These are phyloP conservation scores for Nakataea oryzae DNA, from an alignment of 2,329 filamentous ascomycete species.

Conservation along the genomic window DNA sequence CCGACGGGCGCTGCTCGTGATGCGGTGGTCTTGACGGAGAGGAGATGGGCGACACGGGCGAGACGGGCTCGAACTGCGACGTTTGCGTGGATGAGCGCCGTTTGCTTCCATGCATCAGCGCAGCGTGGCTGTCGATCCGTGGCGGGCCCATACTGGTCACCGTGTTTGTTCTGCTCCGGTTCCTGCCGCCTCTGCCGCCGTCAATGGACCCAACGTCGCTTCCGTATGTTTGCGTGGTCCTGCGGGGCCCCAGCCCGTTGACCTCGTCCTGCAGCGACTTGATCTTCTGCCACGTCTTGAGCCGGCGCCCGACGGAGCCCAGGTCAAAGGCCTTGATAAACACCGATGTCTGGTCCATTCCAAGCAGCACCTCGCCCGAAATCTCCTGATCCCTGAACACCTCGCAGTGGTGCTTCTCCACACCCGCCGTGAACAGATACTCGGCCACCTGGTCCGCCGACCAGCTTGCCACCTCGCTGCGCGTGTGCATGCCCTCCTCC, in stretches of 20 bases:
- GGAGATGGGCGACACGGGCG: constrained; percentile 29
- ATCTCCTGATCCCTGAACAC: constrained; percentile 96
- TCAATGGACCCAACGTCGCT: constrained; percentile 50
- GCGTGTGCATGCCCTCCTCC: constrained; percentile 58
- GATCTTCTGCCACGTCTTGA: constrained; percentile 97
- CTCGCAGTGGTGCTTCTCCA: constrained; percentile 84
- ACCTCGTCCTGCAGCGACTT: constrained; percentile 85
- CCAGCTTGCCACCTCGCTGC: constrained; percentile 70
- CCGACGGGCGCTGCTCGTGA: constrained; percentile 57
- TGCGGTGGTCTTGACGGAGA: constrained; percentile 31
- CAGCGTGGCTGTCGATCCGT: constrained; percentile 31
- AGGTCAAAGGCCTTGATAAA: constrained; percentile 95
- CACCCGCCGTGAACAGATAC: constrained; percentile 73
- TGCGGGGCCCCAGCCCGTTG: constrained; percentile 38
- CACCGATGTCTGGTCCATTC: constrained; percentile 90
- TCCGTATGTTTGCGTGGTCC: constrained; percentile 45
- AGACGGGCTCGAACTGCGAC: constrained; percentile 31
- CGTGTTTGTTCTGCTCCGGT: constrained; percentile 47
- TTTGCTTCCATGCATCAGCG: constrained; percentile 15
- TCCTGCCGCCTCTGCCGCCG: constrained; percentile 21
- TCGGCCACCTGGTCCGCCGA: constrained; percentile 74
- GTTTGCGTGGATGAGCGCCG: constrained; percentile 38
- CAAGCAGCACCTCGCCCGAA: constrained; percentile 80
- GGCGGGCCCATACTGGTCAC: constrained; percentile 32
- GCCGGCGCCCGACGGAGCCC: constrained; percentile 75